Conservation (phyloP, 1,284 basidiomycete species). For the Melanopsichium pennsylvanicum region DNA sequence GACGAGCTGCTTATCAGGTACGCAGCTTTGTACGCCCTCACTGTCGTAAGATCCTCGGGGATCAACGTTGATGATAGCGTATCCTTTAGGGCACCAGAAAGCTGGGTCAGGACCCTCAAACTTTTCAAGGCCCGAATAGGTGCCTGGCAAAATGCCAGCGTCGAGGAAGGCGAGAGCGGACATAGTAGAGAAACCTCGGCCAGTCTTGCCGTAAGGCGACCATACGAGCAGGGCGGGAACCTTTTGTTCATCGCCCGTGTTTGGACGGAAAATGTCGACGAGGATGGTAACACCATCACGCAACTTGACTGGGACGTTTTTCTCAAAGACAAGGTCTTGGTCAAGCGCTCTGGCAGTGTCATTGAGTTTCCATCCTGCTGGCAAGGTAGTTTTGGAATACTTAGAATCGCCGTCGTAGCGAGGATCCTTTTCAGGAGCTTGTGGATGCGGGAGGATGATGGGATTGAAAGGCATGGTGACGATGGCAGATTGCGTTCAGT, state of each 20-base stretch:
- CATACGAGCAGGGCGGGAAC: slow-evolving; percentile 50
- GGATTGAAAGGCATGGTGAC: too few relatives aligned
- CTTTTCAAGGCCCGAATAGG: slow-evolving; percentile 48
- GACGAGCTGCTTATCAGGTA: slow-evolving; percentile 4
- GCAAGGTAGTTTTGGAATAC: too few relatives aligned
- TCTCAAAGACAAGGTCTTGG: slow-evolving; percentile 35
- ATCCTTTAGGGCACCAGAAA: slow-evolving; percentile 47
- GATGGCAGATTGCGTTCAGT: too few relatives aligned
- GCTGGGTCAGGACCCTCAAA: slow-evolving; percentile 63
- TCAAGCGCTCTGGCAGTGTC: slow-evolving; percentile 3
- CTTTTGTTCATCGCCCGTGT: slow-evolving; percentile 8
- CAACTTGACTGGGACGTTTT: slow-evolving; percentile 42
- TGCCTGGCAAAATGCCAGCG: slow-evolving; percentile 26
- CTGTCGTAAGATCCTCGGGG: slow-evolving; percentile 40
- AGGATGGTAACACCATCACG: slow-evolving; percentile 52
- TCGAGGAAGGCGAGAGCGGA: slow-evolving; percentile 13
- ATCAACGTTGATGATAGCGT: slow-evolving; percentile 55
- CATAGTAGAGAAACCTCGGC: slow-evolving; percentile 12
- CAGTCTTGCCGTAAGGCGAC: slow-evolving; percentile 53
- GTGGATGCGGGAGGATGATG: too few relatives aligned
- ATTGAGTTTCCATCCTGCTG: slow-evolving; percentile 7
- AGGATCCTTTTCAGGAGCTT: too few relatives aligned
- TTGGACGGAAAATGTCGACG: slow-evolving; percentile 54
- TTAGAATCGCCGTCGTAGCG: too few relatives aligned
- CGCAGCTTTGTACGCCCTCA: slow-evolving; percentile 35